Base-by-base conservation (phyloP, 352 stramenopile genomes). In the Paralagenidium karlingii region DNA sequence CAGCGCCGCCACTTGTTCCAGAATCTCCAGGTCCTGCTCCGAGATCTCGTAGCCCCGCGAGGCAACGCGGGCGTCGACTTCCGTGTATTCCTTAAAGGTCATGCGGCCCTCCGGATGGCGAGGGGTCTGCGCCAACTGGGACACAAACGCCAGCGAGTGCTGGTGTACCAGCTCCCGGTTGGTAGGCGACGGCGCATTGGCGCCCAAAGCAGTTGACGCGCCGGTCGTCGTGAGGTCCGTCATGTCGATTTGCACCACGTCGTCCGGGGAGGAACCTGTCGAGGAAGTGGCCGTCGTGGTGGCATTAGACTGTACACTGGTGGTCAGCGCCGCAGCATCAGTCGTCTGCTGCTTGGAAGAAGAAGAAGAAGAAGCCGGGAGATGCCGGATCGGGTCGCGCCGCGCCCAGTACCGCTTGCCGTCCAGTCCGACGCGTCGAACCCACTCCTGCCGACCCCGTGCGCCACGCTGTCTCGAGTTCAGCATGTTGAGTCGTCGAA, bases 31-130 rank as follows among this genome's bases (percentile, higher is more conserved):
- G 38, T 91, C 78, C 43, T 91, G 71, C 43, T 87, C 75, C 27
- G 74, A 87, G 40, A 91, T 91, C 57, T 91, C 78, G 50, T 91
- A 91, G 5, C 78, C 78, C 19, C 75, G 67, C 27, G 77, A 91
- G 4, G 77, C 77, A 39, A 91, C 71, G 37, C 74, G 71, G 1
- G 77, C 77, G 45, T 91, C 77, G 21, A 90, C 78, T 64, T 91
- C 78, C 21, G 73, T 67, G 53, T 89, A 88, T 40, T 91, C 77
- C 46, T 88, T 88, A 45, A 91, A 91, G 21, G 74, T 88, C 74
- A 91, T 88, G 34, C 77, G 75, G 22, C 77, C 77, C 27, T 88
- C 74, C 0, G 78, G 78, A 42, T 89, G 75, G 8, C 75, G 60
- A 3, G 78, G 78, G 5, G 78, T 89, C 50, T 88, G 71, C 15